Evolutionary conservation across 73 alveolate species (phyloP).

Genomic region (Paramecium bursaria): DNA sequence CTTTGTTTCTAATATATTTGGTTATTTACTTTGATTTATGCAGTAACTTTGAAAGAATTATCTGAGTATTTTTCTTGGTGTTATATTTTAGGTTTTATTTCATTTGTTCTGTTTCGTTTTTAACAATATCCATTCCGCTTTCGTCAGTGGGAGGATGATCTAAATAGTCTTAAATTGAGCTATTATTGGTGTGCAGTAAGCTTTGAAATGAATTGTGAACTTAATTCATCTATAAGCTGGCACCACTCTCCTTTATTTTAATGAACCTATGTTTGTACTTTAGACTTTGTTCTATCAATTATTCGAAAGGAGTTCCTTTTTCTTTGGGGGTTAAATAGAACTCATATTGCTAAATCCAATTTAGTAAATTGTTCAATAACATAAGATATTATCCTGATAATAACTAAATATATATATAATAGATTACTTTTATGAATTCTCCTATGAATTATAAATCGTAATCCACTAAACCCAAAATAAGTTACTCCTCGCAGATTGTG

Average conservation of each 20-base stretch:
- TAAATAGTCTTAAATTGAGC: not conserved
- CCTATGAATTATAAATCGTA: conserved; percentile 36
- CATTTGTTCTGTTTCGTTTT: conserved; percentile 32
- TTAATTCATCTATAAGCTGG: conserved; percentile 24
- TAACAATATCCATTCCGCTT: conserved; percentile 10
- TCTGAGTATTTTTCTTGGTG: not conserved
- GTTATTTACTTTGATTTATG: not conserved
- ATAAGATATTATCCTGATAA: conserved; percentile 15
- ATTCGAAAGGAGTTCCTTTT: conserved; percentile 32
- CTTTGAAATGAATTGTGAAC: not conserved
- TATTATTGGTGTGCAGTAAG: not conserved
- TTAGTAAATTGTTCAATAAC: not conserved
- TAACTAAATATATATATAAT: not conserved
- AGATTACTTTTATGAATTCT: conserved; percentile 24
- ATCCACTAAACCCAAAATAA: conserved; percentile 14
- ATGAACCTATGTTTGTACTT: conserved; percentile 5
- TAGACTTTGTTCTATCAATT: conserved; percentile 1
- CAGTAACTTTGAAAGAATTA: not conserved
- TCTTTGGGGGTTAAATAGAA: conserved; percentile 24
- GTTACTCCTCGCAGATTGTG: conserved; percentile 34
- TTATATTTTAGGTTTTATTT: not conserved
- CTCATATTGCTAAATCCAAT: conserved; percentile 34
- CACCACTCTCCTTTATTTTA: conserved; percentile 7
- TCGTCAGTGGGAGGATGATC: not conserved
- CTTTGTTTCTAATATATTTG: no score